Conservation (phyloP, 208 protist species). For the Porcisia deanei region DNA sequence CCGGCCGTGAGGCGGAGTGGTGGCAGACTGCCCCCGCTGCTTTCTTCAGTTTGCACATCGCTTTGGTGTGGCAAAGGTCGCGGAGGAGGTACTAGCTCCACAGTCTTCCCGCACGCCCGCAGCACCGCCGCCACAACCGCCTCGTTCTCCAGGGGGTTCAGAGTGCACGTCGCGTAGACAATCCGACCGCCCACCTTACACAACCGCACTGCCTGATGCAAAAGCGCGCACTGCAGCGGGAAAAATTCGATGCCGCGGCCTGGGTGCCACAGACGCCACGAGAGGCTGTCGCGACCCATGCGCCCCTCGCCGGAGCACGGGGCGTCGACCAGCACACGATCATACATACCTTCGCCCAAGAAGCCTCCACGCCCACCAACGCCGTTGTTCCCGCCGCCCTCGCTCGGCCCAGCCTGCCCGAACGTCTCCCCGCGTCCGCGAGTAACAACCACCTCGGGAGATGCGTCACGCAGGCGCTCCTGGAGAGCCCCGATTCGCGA, state of each 20-base stretch:
- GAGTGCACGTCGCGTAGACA: slow-evolving; percentile 96
- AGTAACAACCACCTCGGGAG: slow-evolving; percentile 40
- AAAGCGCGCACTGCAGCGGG: slow-evolving; percentile 69
- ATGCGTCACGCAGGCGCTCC: slow-evolving; percentile 46
- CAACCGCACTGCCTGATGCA: slow-evolving; percentile 63
- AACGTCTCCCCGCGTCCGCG: slow-evolving; percentile 37
- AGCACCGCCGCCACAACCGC: slow-evolving; percentile 90
- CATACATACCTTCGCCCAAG: slow-evolving; percentile 36
- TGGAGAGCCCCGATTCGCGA: slow-evolving; percentile 38
- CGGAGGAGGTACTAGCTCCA: slow-evolving; percentile 55
- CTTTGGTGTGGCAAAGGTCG: neutral
- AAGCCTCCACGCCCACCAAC: neutral
- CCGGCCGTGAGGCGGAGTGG: slow-evolving; percentile 38
- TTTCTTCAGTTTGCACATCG: neutral
- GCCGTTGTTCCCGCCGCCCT: slow-evolving; percentile 2
- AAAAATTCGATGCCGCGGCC: slow-evolving; percentile 59
- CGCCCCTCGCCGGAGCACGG: slow-evolving; percentile 96
- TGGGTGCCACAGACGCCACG: slow-evolving; percentile 88
- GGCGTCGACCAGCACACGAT: slow-evolving; percentile 93
- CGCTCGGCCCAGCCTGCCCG: slow-evolving; percentile 1
- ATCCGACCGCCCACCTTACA: slow-evolving; percentile 78
- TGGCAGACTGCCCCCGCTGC: neutral
- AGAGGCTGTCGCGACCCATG: slow-evolving; percentile 67
- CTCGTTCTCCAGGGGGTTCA: slow-evolving; percentile 97
- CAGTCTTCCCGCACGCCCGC: slow-evolving; percentile 30